Percentiles rank a stretch among this genome's conserved stretches.
Conservation (phyloP, 805 yeast genomes). For the Starmerella ratchasimensis region DNA sequence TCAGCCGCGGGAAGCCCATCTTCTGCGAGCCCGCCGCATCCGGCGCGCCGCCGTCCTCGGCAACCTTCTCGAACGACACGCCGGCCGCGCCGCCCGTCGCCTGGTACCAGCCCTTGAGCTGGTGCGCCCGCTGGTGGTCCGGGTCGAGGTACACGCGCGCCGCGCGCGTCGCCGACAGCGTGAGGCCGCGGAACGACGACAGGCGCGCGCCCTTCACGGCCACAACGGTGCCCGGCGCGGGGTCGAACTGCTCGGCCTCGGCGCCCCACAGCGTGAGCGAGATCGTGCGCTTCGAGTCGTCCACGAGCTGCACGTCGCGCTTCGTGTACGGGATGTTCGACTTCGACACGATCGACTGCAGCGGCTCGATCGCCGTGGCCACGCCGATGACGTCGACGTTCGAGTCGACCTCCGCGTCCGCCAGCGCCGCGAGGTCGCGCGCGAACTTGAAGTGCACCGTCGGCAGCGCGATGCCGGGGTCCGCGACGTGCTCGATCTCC, state of each 20-base stretch:
- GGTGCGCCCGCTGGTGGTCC: conserved; percentile 75
- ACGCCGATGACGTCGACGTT: conserved; percentile 81
- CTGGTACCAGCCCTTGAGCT: conserved; percentile 90
- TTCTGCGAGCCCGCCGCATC: conserved; percentile 49
- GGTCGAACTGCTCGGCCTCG: conserved; percentile 67
- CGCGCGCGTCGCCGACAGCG: conserved; percentile 64
- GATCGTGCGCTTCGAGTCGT: conserved; percentile 63
- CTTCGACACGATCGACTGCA: conserved; percentile 68
- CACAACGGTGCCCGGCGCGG: conserved; percentile 45
- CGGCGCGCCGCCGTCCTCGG: conserved; percentile 18
- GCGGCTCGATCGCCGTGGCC: conserved; percentile 59
- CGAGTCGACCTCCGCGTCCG: conserved; percentile 35
- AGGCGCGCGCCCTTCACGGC: conserved; percentile 87
- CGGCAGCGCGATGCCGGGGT: conserved; percentile 44
- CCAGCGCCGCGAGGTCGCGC: conserved; percentile 44
- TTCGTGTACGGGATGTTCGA: conserved; percentile 88
- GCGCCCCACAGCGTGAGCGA: conserved; percentile 84
- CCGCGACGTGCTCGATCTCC: conserved; percentile 49
- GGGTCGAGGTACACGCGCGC: conserved; percentile 72
- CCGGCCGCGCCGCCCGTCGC: conserved; percentile 41
- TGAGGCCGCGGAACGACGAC: conserved; percentile 76
- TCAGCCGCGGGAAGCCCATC: conserved; percentile 36
- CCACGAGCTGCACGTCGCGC: conserved; percentile 78
- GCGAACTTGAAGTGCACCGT: conserved; percentile 63
- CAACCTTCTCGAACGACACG: conserved; percentile 5